Conservation (phyloP, 805 yeast species). For the Wickerhamia fluorescens region DNA sequence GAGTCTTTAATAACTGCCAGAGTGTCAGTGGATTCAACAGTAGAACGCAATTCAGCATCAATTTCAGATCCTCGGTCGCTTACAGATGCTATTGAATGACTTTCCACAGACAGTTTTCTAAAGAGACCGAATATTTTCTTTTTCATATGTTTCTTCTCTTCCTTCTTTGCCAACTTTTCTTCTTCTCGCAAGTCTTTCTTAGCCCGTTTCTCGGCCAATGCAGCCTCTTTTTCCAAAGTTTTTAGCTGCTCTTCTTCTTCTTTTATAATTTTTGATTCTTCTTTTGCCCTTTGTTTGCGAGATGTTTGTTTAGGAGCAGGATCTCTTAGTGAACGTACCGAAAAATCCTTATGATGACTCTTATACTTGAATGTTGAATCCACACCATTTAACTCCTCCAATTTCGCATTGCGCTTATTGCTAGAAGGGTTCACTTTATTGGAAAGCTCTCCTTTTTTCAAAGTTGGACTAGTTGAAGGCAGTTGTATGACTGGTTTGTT, state of each 20-base stretch:
- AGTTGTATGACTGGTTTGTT: background rate
- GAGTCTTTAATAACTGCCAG: no score
- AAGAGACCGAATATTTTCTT: constrained; percentile 3
- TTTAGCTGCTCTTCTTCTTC: constrained; percentile 10
- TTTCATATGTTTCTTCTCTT: constrained; percentile 3
- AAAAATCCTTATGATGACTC: constrained; percentile 27
- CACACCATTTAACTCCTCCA: constrained; percentile 8
- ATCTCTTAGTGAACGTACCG: constrained; percentile 23
- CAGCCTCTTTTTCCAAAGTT: constrained; percentile 6
- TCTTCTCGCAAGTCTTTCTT: constrained; percentile 5
- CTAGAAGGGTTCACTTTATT: no score
- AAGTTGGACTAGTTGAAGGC: constrained; percentile 1
- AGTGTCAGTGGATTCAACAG: no score
- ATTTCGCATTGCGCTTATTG: constrained; percentile 1
- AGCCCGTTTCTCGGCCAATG: constrained; percentile 7
- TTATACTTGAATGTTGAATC: constrained; percentile 17
- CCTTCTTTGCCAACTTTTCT: constrained; percentile 7
- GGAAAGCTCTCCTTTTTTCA: no score
- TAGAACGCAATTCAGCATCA: no score
- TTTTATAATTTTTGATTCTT: constrained; percentile 11
- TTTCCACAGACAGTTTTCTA: no score
- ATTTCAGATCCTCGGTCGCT: no score
- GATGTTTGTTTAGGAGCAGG: constrained; percentile 8
- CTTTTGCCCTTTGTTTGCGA: constrained; percentile 18
- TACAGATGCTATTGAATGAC: no score